Percentiles rank a stretch among this genome's conserved stretches.
phyloP scores from a whole-genome alignment of 2,329 filamentous ascomycete species.

The Geosmithia putterillii region DNA sequence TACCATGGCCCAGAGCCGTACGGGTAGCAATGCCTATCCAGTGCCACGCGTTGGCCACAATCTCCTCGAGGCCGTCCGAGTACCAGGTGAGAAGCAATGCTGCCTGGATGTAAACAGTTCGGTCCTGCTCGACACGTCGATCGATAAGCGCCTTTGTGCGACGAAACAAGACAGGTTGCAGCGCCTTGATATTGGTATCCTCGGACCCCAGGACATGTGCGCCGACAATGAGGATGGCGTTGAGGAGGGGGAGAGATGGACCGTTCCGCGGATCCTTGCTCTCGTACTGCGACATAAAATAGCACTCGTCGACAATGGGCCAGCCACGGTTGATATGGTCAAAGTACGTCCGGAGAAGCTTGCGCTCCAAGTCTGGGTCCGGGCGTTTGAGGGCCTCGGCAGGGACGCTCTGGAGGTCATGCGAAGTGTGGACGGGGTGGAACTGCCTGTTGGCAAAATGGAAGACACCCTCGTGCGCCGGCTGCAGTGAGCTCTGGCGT shows the following conservation, averaged over 20 bases:
- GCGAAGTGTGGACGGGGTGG: slow-evolving; percentile 24
- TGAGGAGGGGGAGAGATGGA: slow-evolving; percentile 33
- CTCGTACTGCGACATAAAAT: slow-evolving; percentile 36
- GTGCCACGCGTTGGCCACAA: slow-evolving; percentile 36
- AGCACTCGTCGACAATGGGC: slow-evolving; percentile 36
- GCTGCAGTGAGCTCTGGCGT: slow-evolving; percentile 26
- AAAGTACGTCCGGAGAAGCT: slow-evolving; percentile 38
- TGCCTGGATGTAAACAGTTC: slow-evolving; percentile 39
- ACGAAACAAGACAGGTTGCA: slow-evolving; percentile 34
- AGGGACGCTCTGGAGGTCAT: slow-evolving; percentile 22
- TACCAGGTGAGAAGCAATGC: slow-evolving; percentile 43
- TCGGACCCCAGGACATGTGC: slow-evolving; percentile 31
- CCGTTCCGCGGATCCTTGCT: slow-evolving; percentile 29
- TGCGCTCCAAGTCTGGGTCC: slow-evolving; percentile 31
- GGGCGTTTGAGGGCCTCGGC: slow-evolving; percentile 35
- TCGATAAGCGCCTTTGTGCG: slow-evolving; percentile 41
- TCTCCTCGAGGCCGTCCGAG: slow-evolving; percentile 40
- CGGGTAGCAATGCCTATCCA: slow-evolving; percentile 41
- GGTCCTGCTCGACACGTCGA: slow-evolving; percentile 37
- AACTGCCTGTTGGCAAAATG: slow-evolving; percentile 21
- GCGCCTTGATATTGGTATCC: slow-evolving; percentile 23
- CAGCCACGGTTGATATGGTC: slow-evolving; percentile 35
- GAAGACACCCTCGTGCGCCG: slow-evolving; percentile 11
- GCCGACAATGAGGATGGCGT: slow-evolving; percentile 37
- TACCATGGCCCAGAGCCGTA: slow-evolving; percentile 39